phyloP scores from a whole-genome alignment of 1,284 basidiomycete genomes.

The Rhodotorula mucilaginosa region DNA sequence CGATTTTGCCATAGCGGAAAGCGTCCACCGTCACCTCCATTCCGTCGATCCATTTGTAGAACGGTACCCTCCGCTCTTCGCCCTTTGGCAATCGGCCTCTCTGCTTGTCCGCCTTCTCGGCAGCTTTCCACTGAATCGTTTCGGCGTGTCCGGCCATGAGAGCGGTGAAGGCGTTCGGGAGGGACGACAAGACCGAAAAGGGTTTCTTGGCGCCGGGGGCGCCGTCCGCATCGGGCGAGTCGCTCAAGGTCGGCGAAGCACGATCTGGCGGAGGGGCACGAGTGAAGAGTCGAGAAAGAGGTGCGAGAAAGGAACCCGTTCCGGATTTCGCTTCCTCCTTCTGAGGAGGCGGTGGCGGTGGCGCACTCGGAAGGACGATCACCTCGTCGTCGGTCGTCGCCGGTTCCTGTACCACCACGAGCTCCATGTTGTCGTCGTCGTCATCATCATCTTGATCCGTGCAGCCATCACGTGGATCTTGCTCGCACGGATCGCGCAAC shows the following conservation, averaged over 20 bases:
- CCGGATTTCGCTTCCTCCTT: background rate
- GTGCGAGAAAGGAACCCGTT: conserved; percentile 12
- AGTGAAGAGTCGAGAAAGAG: conserved; percentile 21
- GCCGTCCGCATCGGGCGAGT: conserved; percentile 17
- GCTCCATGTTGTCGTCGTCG: background rate
- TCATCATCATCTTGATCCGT: conserved; percentile 6
- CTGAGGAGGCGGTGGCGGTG: background rate
- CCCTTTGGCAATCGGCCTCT: conserved; percentile 36
- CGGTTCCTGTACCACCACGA: background rate
- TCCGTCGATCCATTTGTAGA: conserved; percentile 90
- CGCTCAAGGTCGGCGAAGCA: background rate
- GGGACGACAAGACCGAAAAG: conserved; percentile 11
- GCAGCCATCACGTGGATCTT: conserved; percentile 7
- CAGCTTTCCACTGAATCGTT: conserved; percentile 78
- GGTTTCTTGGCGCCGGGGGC: conserved; percentile 33
- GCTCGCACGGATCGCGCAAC: background rate
- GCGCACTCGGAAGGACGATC: background rate
- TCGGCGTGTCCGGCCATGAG: conserved; percentile 80
- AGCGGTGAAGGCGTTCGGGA: conserved; percentile 64
- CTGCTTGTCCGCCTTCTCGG: conserved; percentile 53
- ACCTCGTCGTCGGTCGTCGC: conserved; percentile 5
- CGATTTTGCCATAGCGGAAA: conserved; percentile 39
- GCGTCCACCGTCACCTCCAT: conserved; percentile 60
- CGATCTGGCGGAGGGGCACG: background rate
- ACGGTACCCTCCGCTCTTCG: conserved; percentile 72